phyloP scores from a whole-genome alignment of 1,284 basidiomycete genomes.

The Cystobasidium sp. region DNA sequence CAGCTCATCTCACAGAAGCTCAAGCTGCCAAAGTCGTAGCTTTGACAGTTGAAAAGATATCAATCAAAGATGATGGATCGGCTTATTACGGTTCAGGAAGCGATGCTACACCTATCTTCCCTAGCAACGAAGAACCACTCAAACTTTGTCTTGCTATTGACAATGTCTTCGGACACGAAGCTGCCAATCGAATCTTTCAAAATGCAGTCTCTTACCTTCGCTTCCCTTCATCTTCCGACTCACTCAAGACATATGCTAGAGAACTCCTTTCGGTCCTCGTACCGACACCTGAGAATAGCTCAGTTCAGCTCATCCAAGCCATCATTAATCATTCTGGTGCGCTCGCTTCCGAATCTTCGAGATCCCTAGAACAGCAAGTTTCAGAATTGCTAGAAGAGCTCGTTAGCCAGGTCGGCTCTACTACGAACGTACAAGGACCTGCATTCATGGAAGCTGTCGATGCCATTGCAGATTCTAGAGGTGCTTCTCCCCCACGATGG shows the following conservation, averaged over 20 bases:
- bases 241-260: conserved; percentile 13
- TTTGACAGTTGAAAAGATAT: conserved; percentile 18
- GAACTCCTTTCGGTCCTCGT: conserved; percentile 12
- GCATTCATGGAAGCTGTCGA: conserved; percentile 17
- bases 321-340: conserved; percentile 25
- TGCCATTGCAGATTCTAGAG: conserved; percentile 17
- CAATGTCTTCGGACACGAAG: conserved; percentile 3
- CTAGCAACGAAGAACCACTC: background rate
- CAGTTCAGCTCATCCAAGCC: conserved; percentile 12
- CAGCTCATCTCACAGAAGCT: background rate
- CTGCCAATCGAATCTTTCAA: conserved; percentile 4
- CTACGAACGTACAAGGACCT: background rate
- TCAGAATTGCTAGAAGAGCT: conserved; percentile 27
- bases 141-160: conserved; percentile 9
- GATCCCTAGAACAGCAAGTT: conserved; percentile 23
- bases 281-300: conserved; percentile 8
- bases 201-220: conserved; percentile 14
- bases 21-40: conserved; percentile 35
- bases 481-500: conserved; percentile 28
- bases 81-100: conserved; percentile 18
- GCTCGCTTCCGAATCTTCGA: conserved; percentile 27
- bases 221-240: conserved; percentile 7
- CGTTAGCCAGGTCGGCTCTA: conserved; percentile 43
- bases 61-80: conserved; percentile 10
- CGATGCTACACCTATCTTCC: conserved; percentile 9